phyloP scores from a whole-genome alignment of 345 rosid species.

The Bruguiera parviflora region DNA sequence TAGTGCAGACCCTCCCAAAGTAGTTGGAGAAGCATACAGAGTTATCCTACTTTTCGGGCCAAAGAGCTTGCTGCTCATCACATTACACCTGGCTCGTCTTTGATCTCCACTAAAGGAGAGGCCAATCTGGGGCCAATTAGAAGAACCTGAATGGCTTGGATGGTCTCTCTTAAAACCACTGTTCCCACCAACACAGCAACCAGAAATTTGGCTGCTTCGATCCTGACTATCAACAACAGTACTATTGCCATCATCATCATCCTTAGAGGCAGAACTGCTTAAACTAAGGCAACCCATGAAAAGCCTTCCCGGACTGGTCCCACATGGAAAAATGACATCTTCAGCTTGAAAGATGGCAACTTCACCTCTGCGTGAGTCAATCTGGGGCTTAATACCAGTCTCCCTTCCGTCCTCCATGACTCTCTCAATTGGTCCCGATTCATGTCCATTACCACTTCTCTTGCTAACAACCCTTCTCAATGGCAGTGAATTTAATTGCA shows the following conservation, averaged over 20 bases:
- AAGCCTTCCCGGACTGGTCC: slow-evolving; percentile 72
- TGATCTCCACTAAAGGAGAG: slow-evolving; percentile 35
- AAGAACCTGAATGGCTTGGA: slow-evolving; percentile 23
- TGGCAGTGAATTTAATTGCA: slow-evolving; percentile 32
- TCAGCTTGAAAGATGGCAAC: slow-evolving; percentile 42
- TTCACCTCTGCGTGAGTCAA: slow-evolving; percentile 45
- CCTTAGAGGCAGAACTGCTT: slow-evolving; percentile 57
- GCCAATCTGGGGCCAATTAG: slow-evolving; percentile 17
- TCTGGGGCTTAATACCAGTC: slow-evolving; percentile 33
- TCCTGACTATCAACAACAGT: slow-evolving; percentile 30
- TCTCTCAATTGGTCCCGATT: slow-evolving; percentile 31
- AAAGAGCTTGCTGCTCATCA: slow-evolving; percentile 27
- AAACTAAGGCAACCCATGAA: slow-evolving; percentile 81
- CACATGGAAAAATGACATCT: slow-evolving; percentile 75
- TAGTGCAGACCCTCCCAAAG: slow-evolving; percentile 86
- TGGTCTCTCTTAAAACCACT: slow-evolving; percentile 36
- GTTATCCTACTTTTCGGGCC: slow-evolving; percentile 56
- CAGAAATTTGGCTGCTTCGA: slow-evolving; percentile 45
- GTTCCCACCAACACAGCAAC: slow-evolving; percentile 36
- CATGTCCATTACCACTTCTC: slow-evolving; percentile 34
- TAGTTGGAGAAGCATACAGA: slow-evolving; percentile 53
- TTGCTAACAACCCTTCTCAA: slow-evolving; percentile 51
- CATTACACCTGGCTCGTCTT: slow-evolving; percentile 21
- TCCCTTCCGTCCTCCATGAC: slow-evolving; percentile 24
- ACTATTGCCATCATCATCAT: slow-evolving; percentile 35